Evolutionary conservation across 2,329 filamentous ascomycete genomes (phyloP).

Genomic region (Trichoderma sp.): DNA sequence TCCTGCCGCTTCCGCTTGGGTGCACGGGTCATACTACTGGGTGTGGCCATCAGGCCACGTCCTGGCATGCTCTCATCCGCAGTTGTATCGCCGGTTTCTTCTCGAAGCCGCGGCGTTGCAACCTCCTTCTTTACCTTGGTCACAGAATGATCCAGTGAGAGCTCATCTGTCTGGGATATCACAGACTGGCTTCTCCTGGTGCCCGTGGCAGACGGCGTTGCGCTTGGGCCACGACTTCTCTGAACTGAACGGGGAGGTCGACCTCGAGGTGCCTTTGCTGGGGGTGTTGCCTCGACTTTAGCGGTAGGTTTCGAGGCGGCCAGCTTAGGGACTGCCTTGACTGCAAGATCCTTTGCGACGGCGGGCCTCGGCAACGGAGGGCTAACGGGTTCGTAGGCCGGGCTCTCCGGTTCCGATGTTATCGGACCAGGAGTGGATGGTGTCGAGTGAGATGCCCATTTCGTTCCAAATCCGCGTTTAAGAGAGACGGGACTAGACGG

Average conservation of each 20-base stretch:
- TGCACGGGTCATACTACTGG: constrained; percentile 40
- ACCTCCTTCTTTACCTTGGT: constrained; percentile 61
- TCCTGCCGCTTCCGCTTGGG: constrained; percentile 62
- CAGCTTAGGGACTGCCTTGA: constrained; percentile 35
- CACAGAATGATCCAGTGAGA: constrained; percentile 46
- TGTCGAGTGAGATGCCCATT: constrained; percentile 59
- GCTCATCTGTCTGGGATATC: constrained; percentile 50
- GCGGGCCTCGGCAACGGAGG: constrained; percentile 49
- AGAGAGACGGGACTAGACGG: constrained; percentile 33
- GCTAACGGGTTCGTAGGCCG: constrained; percentile 60
- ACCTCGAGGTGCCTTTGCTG: constrained; percentile 32
- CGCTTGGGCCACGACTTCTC: constrained; percentile 37
- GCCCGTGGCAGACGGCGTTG: constrained; percentile 38
- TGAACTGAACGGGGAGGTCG: constrained; percentile 41
- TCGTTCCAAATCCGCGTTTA: constrained; percentile 51
- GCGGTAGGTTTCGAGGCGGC: constrained; percentile 33
- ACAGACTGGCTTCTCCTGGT: constrained; percentile 49
- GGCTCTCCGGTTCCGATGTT: constrained; percentile 47
- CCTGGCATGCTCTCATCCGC: constrained; percentile 54
- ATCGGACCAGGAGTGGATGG: constrained; percentile 56
- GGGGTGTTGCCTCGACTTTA: constrained; percentile 28
- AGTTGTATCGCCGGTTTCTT: constrained; percentile 58
- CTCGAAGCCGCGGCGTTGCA: constrained; percentile 54
- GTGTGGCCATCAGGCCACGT: constrained; percentile 40
- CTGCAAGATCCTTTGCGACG: constrained; percentile 29